phyloP scores from a whole-genome alignment of 2,329 filamentous ascomycete species.

The Allantophomopsis lycopodina region DNA sequence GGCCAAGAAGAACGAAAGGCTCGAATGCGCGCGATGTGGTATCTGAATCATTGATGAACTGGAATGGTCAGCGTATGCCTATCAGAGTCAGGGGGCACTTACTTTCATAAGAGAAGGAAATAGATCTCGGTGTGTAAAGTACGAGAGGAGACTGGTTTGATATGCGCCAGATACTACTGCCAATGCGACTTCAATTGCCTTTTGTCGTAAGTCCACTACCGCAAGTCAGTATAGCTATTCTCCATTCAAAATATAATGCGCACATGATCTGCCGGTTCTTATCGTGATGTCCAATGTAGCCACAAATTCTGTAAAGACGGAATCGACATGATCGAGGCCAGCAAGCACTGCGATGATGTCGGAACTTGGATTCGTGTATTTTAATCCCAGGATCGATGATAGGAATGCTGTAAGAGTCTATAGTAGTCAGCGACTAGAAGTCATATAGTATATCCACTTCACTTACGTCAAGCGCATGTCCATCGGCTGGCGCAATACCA shows the following conservation, averaged over 20 bases:
- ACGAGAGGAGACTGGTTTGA: constrained; percentile 85
- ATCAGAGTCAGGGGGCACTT: constrained; percentile 8
- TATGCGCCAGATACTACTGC: constrained; percentile 88
- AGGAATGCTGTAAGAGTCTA: constrained; percentile 87
- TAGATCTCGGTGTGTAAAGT: constrained; percentile 86
- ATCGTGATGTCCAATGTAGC: constrained; percentile 71
- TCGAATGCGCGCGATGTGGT: constrained; percentile 48
- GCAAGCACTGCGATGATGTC: constrained; percentile 86
- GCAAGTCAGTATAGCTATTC: constrained; percentile 12
- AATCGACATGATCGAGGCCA: constrained; percentile 78
- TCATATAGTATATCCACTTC: constrained; percentile 2
- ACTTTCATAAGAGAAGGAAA: constrained; percentile 95
- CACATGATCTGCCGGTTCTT: constrained; percentile 58
- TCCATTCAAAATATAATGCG: constrained; percentile 18
- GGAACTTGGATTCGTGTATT: constrained; percentile 88
- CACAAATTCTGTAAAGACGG: constrained; percentile 80
- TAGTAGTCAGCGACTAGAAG: constrained; percentile 24
- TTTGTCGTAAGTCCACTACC: constrained; percentile 59
- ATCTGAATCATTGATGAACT: constrained; percentile 75
- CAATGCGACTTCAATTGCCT: constrained; percentile 69
- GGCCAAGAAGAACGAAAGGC: constrained; percentile 70
- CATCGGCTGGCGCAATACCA: constrained; percentile 45
- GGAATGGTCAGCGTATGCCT: constrained; percentile 4
- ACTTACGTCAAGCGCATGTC: constrained; percentile 76
- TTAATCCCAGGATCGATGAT: constrained; percentile 68